Evolutionary conservation across 805 yeast genomes (phyloP), one percentile per base, ranked within the genome.

Genomic region (Wickerhamiella spandovensis): DNA sequence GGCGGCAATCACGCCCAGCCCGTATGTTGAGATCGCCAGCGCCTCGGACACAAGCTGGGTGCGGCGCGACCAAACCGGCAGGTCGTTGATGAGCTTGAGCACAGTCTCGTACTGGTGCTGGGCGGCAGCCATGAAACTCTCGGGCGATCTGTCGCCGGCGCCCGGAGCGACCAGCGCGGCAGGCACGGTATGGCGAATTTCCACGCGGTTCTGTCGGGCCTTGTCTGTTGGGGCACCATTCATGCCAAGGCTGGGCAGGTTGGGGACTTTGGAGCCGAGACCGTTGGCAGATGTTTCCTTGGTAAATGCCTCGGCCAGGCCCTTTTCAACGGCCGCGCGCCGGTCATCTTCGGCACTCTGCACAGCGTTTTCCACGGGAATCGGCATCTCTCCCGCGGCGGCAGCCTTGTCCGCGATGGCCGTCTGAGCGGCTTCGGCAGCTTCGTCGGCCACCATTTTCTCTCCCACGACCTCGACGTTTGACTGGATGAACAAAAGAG

Each of bases 1-100:
- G n/a, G 82, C 65, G 43, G 76, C 73, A 10, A 86, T 73, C 5
- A 88, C 94, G 1, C 96, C 97, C 41, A 85, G 70, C 0, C 95
- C 94, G 61, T 84, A 89, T 0, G 87, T 78, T 0, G 95, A 79
- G 62, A 89, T 70, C 0, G 94, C 92, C 42, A 83, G 78, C 1
- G 84, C 78, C 54, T 84, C 86, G 30, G 76, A 73, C 12, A 82
- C 66, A 39, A 56, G 48, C 15, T 51, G 53, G 3, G 54, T 46
- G 15, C 62, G 54, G 17, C 60, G 50, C 37, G 28, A 25, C 46
- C 46, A 44, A 4, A 28, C 20, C n/a, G 44, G 39, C 20, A 47
- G 41, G 23, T 41, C 22, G 28, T 18, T 17, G 17, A 47, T 30
- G 22, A 17, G 38, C 4, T 47, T 30, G 5, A 47, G 23, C 12